Evolutionary conservation across 2,329 filamentous ascomycete genomes (phyloP), one percentile per base, ranked within the genome.

Genomic region (Verticillium nonalfalfae): DNA sequence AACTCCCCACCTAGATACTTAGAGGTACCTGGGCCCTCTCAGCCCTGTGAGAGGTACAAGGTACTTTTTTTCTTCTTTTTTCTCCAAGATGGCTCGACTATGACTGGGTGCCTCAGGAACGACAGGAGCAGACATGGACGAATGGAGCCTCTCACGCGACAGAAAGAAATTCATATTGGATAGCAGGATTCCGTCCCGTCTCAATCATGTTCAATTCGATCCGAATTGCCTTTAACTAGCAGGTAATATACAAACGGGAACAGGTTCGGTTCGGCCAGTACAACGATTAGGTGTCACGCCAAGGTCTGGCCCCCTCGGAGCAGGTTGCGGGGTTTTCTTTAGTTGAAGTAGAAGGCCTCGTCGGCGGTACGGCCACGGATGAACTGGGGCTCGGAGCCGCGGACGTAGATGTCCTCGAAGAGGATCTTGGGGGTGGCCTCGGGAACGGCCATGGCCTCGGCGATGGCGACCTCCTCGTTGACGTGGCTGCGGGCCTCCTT

Each of bases 371-470:
- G 86, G 69, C 94, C 94, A 70, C 93, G 87, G 79, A 97, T 85
- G 82, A 90, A 97, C 72, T 87, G 81, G 62, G 93, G 93, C 86
- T 97, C 94, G 64, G 85, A 89, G 68, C 94, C 94, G 67, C 84
- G 83, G 71, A 93, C 93, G 78, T 97, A 98, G 76, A 97, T 96
- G 77, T 97, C 94, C 87, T 99, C 94, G 77, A 85, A 99, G 69
- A 99, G 84, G 69, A 95, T 95, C 78, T 92, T 85, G 60, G 88
- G 80, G 64, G 85, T 96, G 61, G 89, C 75, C 57, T 96, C 92
- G 35, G 95, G 95, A 56, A 80, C 77, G 50, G 86, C 77, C 92
- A 98, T 97, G 71, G 87, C 84, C 87, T 99, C 95, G 60, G 95
- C 95, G 71, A 86, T 84, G 65, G 90, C 90, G 62, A 97, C 94